These are phyloP conservation scores for Phyllachora maydis DNA, from an alignment of 2,329 filamentous ascomycete genomes.

Conservation along the genomic window DNA sequence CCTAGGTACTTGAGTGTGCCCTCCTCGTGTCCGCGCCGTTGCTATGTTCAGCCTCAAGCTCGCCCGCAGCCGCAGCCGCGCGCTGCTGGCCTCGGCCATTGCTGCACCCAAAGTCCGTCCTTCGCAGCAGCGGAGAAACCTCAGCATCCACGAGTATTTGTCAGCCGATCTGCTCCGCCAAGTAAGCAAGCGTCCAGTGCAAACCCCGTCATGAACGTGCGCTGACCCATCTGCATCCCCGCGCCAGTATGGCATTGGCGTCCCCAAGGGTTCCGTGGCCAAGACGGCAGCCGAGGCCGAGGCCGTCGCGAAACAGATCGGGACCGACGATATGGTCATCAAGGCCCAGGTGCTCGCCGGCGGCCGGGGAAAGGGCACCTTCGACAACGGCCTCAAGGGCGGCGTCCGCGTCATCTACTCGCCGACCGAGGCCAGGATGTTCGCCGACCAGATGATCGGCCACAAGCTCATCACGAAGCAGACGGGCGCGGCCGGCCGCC, in stretches of 20 bases:
- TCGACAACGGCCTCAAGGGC: conserved; percentile 97
- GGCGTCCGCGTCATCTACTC: conserved; percentile 98
- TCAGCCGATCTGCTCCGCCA: conserved; percentile 75
- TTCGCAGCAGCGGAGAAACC: conserved; percentile 59
- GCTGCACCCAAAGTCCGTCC: conserved; percentile 52
- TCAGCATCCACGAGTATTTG: conserved; percentile 97
- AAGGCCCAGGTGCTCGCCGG: conserved; percentile 98
- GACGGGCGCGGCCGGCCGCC: conserved; percentile 78
- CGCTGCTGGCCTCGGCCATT: conserved; percentile 61
- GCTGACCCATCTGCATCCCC: not conserved
- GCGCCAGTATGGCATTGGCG: conserved; percentile 73
- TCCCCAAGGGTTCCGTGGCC: conserved; percentile 78
- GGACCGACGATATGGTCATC: conserved; percentile 95
- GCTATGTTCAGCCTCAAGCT: conserved; percentile 86
- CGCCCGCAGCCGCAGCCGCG: conserved; percentile 61
- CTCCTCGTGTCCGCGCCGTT: too few relatives aligned
- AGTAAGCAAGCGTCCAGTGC: conserved; percentile 20
- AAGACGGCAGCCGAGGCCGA: conserved; percentile 73
- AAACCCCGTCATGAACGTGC: not conserved
- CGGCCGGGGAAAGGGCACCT: conserved; percentile 91
- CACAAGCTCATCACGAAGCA: conserved; percentile 99
- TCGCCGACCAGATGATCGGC: conserved; percentile 98
- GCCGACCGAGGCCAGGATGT: conserved; percentile 88
- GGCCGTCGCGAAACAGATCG: conserved; percentile 73
- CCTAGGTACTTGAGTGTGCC: too few relatives aligned